phyloP scores from a whole-genome alignment of 2,329 filamentous ascomycete genomes.

The Exserohilum turcica region DNA sequence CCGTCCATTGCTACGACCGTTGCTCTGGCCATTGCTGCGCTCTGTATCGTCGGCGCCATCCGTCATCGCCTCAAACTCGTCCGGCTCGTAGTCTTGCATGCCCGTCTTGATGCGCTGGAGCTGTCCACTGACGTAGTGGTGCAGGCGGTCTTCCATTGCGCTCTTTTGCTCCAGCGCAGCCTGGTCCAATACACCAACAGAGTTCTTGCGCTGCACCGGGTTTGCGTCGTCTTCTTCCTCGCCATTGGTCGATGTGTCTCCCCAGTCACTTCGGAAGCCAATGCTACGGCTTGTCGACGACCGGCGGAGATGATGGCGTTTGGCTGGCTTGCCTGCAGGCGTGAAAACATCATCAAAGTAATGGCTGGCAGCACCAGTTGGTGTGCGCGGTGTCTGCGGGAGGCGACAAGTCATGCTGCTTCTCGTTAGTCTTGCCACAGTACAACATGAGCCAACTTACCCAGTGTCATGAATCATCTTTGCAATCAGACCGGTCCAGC shows the following conservation, averaged over 20 bases:
- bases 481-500: slow-evolving; percentile 94
- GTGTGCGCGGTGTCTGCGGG: slow-evolving; percentile 89
- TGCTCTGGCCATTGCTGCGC: no score
- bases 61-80: slow-evolving; percentile 66
- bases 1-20: slow-evolving; percentile 26
- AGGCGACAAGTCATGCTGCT: slow-evolving; percentile 36
- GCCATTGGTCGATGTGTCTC: slow-evolving; percentile 48
- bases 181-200: slow-evolving; percentile 59
- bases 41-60: slow-evolving; percentile 48
- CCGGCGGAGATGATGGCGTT: slow-evolving; percentile 66
- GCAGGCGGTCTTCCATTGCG: slow-evolving; percentile 66
- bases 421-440: slow-evolving; percentile 50
- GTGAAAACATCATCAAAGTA: slow-evolving; percentile 95
- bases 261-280: slow-evolving; percentile 77
- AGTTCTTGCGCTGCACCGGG: slow-evolving; percentile 48
- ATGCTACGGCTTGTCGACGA: slow-evolving; percentile 85
- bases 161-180: slow-evolving; percentile 51
- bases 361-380: slow-evolving; percentile 80
- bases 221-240: slow-evolving; percentile 41
- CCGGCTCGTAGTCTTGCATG: slow-evolving; percentile 59
- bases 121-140: slow-evolving; percentile 81
- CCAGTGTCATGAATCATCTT: slow-evolving; percentile 98
- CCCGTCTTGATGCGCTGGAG: slow-evolving; percentile 72
- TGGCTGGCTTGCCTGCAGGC: slow-evolving; percentile 49
- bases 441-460: slow-evolving; percentile 61